These are phyloP conservation scores for Blastobotrys americana DNA, from an alignment of 805 yeast species.

Conservation along the genomic window DNA sequence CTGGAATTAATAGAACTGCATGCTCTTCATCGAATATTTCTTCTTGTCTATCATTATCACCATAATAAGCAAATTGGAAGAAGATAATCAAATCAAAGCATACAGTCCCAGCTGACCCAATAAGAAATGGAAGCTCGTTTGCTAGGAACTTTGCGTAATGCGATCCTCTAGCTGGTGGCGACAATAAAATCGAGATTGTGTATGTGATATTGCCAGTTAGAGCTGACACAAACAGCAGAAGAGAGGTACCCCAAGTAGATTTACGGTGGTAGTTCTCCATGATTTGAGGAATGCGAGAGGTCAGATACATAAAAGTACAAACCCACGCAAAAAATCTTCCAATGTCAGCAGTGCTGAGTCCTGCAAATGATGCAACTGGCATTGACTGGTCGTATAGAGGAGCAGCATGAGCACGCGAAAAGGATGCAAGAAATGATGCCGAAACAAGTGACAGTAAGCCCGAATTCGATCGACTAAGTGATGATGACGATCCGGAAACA, in stretches of 20 bases:
- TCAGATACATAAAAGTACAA: slow-evolving; percentile 66
- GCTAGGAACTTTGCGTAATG: slow-evolving; percentile 42
- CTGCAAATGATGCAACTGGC: neutral
- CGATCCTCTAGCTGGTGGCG: slow-evolving; percentile 43
- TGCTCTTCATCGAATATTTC: neutral
- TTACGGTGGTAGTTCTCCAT: slow-evolving; percentile 67
- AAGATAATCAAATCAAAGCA: slow-evolving; percentile 56
- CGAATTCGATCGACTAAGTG: too few species aligned
- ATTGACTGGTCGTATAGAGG: neutral
- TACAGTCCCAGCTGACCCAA: slow-evolving; percentile 84
- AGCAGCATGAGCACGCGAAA: neutral
- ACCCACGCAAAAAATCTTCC: slow-evolving; percentile 64
- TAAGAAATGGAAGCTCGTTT: slow-evolving; percentile 71
- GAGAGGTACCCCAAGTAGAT: slow-evolving; percentile 82
- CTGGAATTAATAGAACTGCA: neutral
- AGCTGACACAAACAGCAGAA: slow-evolving; percentile 71
- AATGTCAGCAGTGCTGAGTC: slow-evolving; percentile 12
- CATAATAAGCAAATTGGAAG: slow-evolving; percentile 25
- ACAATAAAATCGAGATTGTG: slow-evolving; percentile 62
- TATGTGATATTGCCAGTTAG: slow-evolving; percentile 71
- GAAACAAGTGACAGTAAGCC: neutral
- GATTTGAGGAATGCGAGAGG: slow-evolving; percentile 80
- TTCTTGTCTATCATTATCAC: slow-evolving; percentile 11
- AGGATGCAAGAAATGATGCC: neutral
- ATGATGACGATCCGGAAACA: too few species aligned